These are phyloP conservation scores for Cercospora sp. DNA, from an alignment of 2,329 filamentous ascomycete genomes.

Conservation along the genomic window DNA sequence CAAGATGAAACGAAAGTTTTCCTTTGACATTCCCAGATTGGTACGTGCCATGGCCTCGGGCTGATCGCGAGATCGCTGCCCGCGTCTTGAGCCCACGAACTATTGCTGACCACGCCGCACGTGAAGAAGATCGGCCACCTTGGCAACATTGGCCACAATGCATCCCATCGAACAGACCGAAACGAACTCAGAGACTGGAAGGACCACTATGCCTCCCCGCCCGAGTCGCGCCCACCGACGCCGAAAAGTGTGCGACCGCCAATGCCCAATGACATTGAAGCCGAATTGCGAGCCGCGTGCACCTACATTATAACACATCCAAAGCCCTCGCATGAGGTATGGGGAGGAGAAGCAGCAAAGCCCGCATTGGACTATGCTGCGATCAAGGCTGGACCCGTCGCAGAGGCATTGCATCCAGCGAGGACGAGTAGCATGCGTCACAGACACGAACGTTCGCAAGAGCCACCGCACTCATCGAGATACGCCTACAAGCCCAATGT, in stretches of 20 bases:
- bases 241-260: constrained; percentile 47
- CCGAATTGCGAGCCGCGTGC: constrained; percentile 49
- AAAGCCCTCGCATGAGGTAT: constrained; percentile 39
- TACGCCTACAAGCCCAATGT: constrained; percentile 19
- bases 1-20: constrained; percentile 47
- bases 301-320: constrained; percentile 44
- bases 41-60: constrained; percentile 33
- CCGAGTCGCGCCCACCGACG: constrained; percentile 42
- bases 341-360: constrained; percentile 36
- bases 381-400: constrained; percentile 28
- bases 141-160: constrained; percentile 9
- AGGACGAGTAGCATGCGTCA: constrained; percentile 19
- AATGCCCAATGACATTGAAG: constrained; percentile 45
- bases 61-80: not conserved
- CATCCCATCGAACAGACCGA: not conserved
- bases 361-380: constrained; percentile 39
- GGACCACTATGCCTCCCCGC: constrained; percentile 33
- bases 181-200: constrained; percentile 25
- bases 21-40: constrained; percentile 44
- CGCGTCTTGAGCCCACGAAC: not conserved
- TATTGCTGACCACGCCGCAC: constrained; percentile 7
- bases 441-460: constrained; percentile 11
- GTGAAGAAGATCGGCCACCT: constrained; percentile 11
- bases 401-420: constrained; percentile 15
- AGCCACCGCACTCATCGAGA: constrained; percentile 18